A percentile compares a stretch with the other conserved stretches of the same genome.
Evolutionary conservation across 2,329 filamentous ascomycete species (phyloP).

Genomic region (Atkinsonella hypoxylon): DNA sequence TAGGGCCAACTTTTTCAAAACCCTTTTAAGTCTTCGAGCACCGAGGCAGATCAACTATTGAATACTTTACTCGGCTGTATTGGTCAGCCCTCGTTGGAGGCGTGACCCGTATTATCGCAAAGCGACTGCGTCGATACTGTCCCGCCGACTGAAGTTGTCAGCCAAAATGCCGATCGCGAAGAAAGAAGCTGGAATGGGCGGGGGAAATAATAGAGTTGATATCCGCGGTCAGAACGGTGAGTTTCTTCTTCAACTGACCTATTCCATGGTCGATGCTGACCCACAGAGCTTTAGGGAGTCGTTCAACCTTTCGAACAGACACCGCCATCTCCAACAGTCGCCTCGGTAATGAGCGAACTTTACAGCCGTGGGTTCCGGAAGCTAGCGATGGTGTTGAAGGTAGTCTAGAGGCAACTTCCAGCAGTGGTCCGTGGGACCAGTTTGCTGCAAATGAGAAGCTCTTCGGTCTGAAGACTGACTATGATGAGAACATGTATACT

Average conservation of each 20-base stretch:
- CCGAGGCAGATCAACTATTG: constrained; percentile 4
- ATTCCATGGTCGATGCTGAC: neutral
- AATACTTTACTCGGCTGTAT: constrained; percentile 4
- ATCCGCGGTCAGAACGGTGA: constrained; percentile 25
- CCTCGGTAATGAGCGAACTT: constrained; percentile 55
- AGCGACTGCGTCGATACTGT: constrained; percentile 9
- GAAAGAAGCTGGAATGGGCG: constrained; percentile 25
- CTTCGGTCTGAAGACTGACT: constrained; percentile 81
- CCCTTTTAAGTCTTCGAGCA: neutral
- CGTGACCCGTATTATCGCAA: neutral
- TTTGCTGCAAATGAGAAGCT: constrained; percentile 81
- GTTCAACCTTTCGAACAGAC: constrained; percentile 71
- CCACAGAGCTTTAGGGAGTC: constrained; percentile 38
- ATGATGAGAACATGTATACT: constrained; percentile 91
- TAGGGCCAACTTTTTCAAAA: neutral
- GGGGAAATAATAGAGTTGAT: constrained; percentile 18
- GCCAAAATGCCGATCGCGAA: constrained; percentile 26
- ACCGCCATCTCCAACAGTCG: constrained; percentile 71
- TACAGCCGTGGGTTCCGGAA: constrained; percentile 75
- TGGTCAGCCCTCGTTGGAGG: constrained; percentile 4
- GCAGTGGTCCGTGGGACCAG: constrained; percentile 66
- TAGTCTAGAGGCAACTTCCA: constrained; percentile 53
- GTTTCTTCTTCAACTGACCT: constrained; percentile 4
- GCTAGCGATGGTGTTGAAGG: constrained; percentile 49
- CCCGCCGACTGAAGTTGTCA: constrained; percentile 12